Percentiles rank a stretch among this genome's conserved stretches.
Conservation (phyloP, 805 yeast species). For the Cyberlindnera japonica region DNA sequence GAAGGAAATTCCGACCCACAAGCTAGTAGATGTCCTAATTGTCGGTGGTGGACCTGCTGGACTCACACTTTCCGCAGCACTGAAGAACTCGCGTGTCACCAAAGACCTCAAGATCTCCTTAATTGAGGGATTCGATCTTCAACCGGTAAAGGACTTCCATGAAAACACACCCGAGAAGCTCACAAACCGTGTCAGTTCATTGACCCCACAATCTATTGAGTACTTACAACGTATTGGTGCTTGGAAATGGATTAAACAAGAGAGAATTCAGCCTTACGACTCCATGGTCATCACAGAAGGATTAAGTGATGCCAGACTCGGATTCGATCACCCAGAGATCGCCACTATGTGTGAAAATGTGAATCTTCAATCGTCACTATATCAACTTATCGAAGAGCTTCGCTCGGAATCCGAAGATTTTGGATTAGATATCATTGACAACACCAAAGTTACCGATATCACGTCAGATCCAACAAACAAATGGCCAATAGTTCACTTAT, state of each 20-base stretch:
- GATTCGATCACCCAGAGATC: constrained; percentile 60
- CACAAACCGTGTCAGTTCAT: constrained; percentile 79
- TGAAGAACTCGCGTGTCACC: constrained; percentile 65
- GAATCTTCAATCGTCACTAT: constrained; percentile 75
- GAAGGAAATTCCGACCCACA: constrained; percentile 9
- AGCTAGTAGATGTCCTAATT: constrained; percentile 65
- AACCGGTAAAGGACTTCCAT: constrained; percentile 43
- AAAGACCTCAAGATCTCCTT: constrained; percentile 57
- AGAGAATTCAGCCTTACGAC: constrained; percentile 77
- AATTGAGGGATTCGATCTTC: constrained; percentile 68
- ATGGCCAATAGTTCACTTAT: constrained; percentile 76
- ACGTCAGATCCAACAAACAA: constrained; percentile 36
- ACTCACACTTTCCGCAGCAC: constrained; percentile 74
- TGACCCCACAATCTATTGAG: constrained; percentile 76
- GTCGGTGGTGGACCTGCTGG: constrained; percentile 99
- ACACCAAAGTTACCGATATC: constrained; percentile 63
- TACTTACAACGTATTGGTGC: constrained; percentile 69
- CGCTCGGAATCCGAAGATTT: constrained; percentile 23
- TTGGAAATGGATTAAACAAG: constrained; percentile 64
- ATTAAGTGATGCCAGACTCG: constrained; percentile 60
- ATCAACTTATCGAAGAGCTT: constrained; percentile 48
- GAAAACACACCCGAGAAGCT: constrained; percentile 40
- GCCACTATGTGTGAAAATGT: constrained; percentile 89
- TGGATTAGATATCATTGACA: constrained; percentile 50
- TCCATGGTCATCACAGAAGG: constrained; percentile 87